These are phyloP conservation scores for Aurinia saxatilis DNA, from an alignment of 345 rosid species.

Conservation along the genomic window DNA sequence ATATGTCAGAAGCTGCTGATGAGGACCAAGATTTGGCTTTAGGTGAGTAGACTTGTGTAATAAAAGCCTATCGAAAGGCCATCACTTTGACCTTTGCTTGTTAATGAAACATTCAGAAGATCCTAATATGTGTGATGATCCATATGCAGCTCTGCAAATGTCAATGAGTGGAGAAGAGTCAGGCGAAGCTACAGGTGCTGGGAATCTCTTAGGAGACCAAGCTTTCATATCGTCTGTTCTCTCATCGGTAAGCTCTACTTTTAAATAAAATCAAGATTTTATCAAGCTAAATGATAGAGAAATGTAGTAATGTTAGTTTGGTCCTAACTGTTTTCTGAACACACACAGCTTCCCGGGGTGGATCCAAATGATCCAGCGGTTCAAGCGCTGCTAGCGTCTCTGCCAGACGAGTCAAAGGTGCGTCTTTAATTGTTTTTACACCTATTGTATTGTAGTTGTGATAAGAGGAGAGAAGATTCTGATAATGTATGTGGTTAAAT, in stretches of 20 bases:
- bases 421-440: not conserved
- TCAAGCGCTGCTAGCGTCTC: slow-evolving; percentile 59
- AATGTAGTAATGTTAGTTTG: too few species aligned
- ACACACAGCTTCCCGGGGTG: slow-evolving; percentile 74
- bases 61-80: not conserved
- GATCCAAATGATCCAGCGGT: slow-evolving; percentile 76
- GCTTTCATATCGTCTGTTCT: slow-evolving; percentile 72
- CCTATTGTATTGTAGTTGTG: not conserved
- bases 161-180: slow-evolving; percentile 48
- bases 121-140: not conserved
- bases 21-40: slow-evolving; percentile 64
- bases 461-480: slow-evolving; percentile 1
- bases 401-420: slow-evolving; percentile 65
- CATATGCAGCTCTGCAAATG: slow-evolving; percentile 63
- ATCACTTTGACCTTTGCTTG: not conserved
- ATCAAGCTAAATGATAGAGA: not conserved
- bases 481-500: not conserved
- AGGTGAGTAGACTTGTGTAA: slow-evolving; percentile 36
- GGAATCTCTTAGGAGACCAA: slow-evolving; percentile 51
- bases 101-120: not conserved
- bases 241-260: slow-evolving; percentile 47
- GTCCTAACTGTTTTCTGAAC: slow-evolving; percentile 4
- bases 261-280: not conserved
- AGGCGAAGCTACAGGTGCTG: slow-evolving; percentile 30
- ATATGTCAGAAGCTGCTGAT: slow-evolving; percentile 51